Evolutionary conservation across 2,329 filamentous ascomycete species (phyloP).

Genomic region (Botrytis fabae): DNA sequence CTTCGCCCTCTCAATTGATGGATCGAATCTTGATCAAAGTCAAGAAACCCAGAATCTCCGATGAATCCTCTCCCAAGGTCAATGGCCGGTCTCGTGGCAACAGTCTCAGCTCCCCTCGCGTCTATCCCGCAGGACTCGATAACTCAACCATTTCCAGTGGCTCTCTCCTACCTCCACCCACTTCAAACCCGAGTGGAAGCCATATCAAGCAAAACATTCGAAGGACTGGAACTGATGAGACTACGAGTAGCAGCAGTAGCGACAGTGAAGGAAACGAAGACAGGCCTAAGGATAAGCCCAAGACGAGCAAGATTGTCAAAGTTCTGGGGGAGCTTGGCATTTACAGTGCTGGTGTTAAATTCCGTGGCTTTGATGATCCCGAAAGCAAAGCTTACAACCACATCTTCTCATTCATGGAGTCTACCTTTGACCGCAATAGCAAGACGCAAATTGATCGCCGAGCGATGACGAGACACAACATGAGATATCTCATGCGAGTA

Average conservation of each 20-base stretch:
- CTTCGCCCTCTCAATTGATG: conserved; percentile 82
- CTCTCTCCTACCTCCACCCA: conserved; percentile 50
- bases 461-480: conserved; percentile 84
- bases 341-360: conserved; percentile 73
- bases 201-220: conserved; percentile 30
- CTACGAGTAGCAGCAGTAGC: conserved; percentile 74
- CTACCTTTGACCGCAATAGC: conserved; percentile 79
- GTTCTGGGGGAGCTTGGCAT: conserved; percentile 84
- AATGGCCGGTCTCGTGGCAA: conserved; percentile 57
- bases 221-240: conserved; percentile 49
- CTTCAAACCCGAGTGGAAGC: conserved; percentile 15
- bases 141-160: conserved; percentile 53
- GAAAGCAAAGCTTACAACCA: conserved; percentile 90
- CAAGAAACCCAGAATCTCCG: conserved; percentile 64
- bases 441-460: conserved; percentile 74
- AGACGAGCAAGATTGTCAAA: conserved; percentile 81
- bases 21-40: conserved; percentile 90
- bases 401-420: conserved; percentile 92
- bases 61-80: conserved; percentile 44
- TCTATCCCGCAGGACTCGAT: conserved; percentile 62
- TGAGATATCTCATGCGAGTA: conserved; percentile 86
- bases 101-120: conserved; percentile 78
- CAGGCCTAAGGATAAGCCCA: conserved; percentile 57
- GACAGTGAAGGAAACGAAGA: conserved; percentile 60
- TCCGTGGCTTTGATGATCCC: conserved; percentile 72